Evolutionary conservation across 441 rosid species (phyloP).

Genomic region (Jatropha podagrica): DNA sequence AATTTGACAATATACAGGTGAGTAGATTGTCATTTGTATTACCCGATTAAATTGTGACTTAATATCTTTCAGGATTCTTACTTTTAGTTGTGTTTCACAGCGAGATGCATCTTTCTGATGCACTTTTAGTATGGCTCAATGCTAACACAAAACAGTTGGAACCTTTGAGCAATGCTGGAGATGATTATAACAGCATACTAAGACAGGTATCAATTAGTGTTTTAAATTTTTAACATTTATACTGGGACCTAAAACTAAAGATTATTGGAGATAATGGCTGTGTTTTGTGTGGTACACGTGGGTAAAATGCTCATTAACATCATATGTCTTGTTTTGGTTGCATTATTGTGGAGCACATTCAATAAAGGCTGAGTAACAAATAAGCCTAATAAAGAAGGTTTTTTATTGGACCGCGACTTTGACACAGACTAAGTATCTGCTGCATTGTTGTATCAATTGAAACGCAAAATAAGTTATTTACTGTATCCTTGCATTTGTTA

Average conservation of each 20-base stretch:
- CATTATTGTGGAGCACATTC: neutral
- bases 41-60: constrained; percentile 4
- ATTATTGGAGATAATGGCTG: neutral
- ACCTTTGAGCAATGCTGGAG: constrained; percentile 27
- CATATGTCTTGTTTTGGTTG: neutral
- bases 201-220: constrained; percentile 45
- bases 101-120: constrained; percentile 74
- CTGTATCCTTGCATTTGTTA: neutral
- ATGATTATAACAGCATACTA: constrained; percentile 41
- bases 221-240: neutral
- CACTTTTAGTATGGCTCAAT: constrained; percentile 66
- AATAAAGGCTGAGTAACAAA: neutral
- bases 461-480: neutral
- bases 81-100: constrained; percentile 45
- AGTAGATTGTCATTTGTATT: constrained; percentile 16
- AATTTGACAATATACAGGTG: constrained; percentile 66
- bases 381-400: neutral
- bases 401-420: neutral
- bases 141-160: constrained; percentile 34
- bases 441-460: neutral
- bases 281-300: neutral
- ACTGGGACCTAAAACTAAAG: neutral
- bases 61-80: constrained; percentile 31
- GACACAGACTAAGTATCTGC: neutral
- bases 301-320: neutral